Evolutionary conservation across 306 rosid species (phyloP).

Genomic region (Acmispon strigosus): DNA sequence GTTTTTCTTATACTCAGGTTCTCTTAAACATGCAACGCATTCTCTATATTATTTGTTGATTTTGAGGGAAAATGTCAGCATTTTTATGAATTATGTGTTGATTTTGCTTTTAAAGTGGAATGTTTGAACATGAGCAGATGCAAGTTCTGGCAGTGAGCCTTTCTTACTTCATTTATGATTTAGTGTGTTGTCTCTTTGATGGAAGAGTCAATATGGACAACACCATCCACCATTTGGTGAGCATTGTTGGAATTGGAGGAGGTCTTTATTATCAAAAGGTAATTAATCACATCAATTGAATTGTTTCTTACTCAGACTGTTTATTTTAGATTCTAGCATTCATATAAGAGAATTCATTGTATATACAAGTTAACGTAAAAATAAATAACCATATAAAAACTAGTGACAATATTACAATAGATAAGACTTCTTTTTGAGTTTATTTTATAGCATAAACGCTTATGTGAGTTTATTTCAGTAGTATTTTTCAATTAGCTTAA

Average conservation of each 20-base stretch:
- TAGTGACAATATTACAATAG: no score
- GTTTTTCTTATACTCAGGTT: no score
- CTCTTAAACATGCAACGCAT: no score
- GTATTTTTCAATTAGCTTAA: no score
- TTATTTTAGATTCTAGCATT: no score
- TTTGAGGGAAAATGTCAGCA: no score
- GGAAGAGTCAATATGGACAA: slow-evolving; percentile 51
- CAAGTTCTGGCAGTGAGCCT: slow-evolving; percentile 51
- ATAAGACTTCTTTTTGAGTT: no score
- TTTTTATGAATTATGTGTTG: neutral
- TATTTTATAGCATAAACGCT: no score
- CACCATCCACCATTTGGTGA: slow-evolving; percentile 64
- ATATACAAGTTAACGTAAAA: no score
- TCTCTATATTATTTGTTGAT: neutral
- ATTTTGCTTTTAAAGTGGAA: slow-evolving; percentile 1
- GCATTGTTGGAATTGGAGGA: slow-evolving; percentile 68
- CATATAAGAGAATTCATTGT: no score
- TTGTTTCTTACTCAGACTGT: neutral
- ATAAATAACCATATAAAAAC: no score
- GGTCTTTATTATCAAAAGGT: slow-evolving; percentile 73
- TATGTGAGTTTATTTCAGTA: no score
- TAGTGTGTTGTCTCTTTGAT: slow-evolving; percentile 61
- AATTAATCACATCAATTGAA: neutral
- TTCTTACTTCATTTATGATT: slow-evolving; percentile 73
- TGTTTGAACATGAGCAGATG: slow-evolving; percentile 45